Base-by-base conservation (phyloP, 495 filamentous ascomycete species). In the Talaromyces adpressus region DNA sequence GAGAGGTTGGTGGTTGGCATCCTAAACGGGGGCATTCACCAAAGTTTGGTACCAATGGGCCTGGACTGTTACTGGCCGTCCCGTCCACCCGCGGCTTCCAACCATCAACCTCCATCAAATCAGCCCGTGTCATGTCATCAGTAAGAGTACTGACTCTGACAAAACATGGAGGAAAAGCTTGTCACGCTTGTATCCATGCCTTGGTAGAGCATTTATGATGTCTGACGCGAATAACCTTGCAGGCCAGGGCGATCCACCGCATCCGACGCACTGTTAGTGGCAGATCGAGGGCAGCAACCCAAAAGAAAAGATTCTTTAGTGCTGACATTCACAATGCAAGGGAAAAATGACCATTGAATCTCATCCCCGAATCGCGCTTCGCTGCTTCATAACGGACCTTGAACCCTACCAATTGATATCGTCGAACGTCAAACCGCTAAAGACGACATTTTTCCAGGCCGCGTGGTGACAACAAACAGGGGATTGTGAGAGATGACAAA, bases 1-100 rank as follows among this genome's bases (percentile, higher is more conserved):
- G 8, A 20, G 45, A 9, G 45, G n/a, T 49, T 49, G 45, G 14
- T 54, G 51, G 51, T 29, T 23, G 51, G 23, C 11, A 54, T 5
- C 51, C 45, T 54, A 16, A 29, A 54, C 51, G 51, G 49, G 32
- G 41, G n/a, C 45, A 49, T 9, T 49, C 45, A 7, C 56, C 27
- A 56, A 58, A 58, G 56, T 58, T 6, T 58, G 56, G 56, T 58
- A 34, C 56, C 16, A 36, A 58, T 58, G 56, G 56, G 30, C 56
- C 56, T 36, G 11, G 54, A n/a, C 54, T 57, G 54, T 34, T 6
- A 57, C 54, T 32, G 27, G 56, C 27, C 56, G 56, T 58, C 56
- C 56, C 56, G 56, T 58, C 56, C 18, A 58, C 56, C 30, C 56
- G 56, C 30, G 56, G 30, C 56, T 58, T 22, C 30, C 30, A 49